phyloP scores from a whole-genome alignment of 495 filamentous ascomycete species.

The Podospora anserina region DNA sequence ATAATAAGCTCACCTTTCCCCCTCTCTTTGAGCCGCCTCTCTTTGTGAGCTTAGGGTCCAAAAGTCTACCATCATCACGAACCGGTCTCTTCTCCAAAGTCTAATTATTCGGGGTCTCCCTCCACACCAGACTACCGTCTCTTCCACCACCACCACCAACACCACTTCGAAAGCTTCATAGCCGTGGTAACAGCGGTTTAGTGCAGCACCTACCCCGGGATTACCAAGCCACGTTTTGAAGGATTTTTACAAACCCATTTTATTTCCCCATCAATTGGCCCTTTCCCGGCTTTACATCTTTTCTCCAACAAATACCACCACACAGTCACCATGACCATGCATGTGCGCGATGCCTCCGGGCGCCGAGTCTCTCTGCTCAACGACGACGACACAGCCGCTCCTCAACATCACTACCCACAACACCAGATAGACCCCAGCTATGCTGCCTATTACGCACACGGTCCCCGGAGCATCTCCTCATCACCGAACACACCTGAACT shows the following conservation, averaged over 20 bases:
- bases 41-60: not conserved
- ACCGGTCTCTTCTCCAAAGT: too few species aligned
- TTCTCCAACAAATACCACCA: not conserved
- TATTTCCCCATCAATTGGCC: not conserved
- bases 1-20: not conserved
- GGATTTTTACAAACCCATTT: not conserved
- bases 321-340: slow-evolving; percentile 37
- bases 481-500: slow-evolving; percentile 48
- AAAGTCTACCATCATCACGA: not conserved
- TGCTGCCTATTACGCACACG: slow-evolving; percentile 13
- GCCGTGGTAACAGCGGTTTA: not conserved
- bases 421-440: slow-evolving; percentile 13
- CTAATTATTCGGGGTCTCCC: too few species aligned
- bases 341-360: slow-evolving; percentile 48
- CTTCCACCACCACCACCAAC: not conserved
- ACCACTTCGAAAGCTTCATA: not conserved
- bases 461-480: slow-evolving; percentile 34
- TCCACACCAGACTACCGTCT: not conserved
- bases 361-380: slow-evolving; percentile 54
- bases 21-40: not conserved
- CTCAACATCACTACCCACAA: slow-evolving; percentile 11
- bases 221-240: not conserved
- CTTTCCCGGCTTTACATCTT: not conserved
- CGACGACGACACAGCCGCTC: slow-evolving; percentile 38
- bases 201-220: not conserved